phyloP scores from a whole-genome alignment of 805 yeast species.

The Limtongia smithiae region DNA sequence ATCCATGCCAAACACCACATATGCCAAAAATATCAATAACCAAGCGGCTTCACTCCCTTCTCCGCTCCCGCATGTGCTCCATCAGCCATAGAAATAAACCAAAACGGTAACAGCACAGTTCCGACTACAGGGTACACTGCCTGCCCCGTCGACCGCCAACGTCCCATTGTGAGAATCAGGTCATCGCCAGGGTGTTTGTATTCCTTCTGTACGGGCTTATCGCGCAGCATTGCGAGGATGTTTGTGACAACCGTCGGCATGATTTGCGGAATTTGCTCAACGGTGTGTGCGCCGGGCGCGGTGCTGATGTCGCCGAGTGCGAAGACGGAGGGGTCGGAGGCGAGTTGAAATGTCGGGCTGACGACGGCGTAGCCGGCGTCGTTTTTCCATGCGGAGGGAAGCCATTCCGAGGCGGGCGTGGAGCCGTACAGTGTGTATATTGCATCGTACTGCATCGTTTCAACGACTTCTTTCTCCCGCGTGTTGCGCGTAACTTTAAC shows the following conservation, averaged over 20 bases:
- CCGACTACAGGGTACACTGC: slow-evolving; percentile 7
- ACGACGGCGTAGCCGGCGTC: slow-evolving; percentile 1
- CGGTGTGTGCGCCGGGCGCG: slow-evolving; percentile 3
- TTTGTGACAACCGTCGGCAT: not conserved
- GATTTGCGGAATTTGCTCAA: not conserved
- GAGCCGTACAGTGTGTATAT: not conserved
- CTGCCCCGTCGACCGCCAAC: slow-evolving; percentile 13
- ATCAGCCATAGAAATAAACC: not conserved
- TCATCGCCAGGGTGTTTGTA: slow-evolving; percentile 6
- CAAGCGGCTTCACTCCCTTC: slow-evolving; percentile 7
- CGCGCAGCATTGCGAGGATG: not conserved
- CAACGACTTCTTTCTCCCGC: not conserved
- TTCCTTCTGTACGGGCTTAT: not conserved
- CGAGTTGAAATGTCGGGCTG: slow-evolving; percentile 5
- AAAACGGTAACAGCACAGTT: slow-evolving; percentile 5
- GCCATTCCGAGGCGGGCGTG: slow-evolving; percentile 1
- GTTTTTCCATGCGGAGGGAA: slow-evolving; percentile 3
- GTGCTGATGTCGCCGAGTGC: slow-evolving; percentile 17
- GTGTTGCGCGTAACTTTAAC: not conserved
- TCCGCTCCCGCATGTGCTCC: slow-evolving; percentile 11
- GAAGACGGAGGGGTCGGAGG: slow-evolving; percentile 2
- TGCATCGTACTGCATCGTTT: not conserved
- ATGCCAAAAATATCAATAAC: slow-evolving; percentile 3
- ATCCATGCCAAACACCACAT: not conserved
- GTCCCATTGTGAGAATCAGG: slow-evolving; percentile 8